These are phyloP conservation scores for Phytopythium mirpurense DNA, from an alignment of 352 stramenopile genomes.

Conservation along the genomic window DNA sequence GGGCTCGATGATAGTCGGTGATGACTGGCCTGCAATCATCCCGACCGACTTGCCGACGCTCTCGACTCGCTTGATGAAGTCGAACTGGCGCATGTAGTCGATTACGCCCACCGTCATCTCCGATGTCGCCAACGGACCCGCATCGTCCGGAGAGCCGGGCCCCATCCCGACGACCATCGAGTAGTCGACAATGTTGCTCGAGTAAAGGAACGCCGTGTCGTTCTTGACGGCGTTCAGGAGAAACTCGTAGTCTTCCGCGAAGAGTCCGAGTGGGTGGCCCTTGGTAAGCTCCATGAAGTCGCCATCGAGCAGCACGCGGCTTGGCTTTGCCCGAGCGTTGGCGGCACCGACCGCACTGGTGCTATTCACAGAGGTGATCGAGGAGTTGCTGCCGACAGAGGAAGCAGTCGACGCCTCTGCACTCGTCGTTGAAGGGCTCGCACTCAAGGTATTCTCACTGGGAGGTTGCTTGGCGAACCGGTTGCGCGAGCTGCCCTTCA, in stretches of 20 bases:
- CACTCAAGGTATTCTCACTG: conserved; percentile 13
- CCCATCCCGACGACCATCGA: conserved; percentile 95
- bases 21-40: conserved; percentile 97
- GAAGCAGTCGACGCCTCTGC: background rate
- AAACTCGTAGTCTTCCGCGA: conserved; percentile 66
- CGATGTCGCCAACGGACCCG: conserved; percentile 24
- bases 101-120: conserved; percentile 98
- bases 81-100: conserved; percentile 98
- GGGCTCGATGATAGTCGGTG: conserved; percentile 98
- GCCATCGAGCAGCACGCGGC: conserved; percentile 72
- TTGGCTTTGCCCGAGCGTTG: background rate
- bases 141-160: conserved; percentile 14
- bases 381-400: background rate
- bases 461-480: conserved; percentile 77
- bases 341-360: background rate
- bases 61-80: conserved; percentile 99
- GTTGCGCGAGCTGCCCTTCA: conserved; percentile 97
- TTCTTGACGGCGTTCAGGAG: conserved; percentile 91
- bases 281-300: conserved; percentile 83
- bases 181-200: conserved; percentile 99
- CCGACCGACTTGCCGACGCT: conserved; percentile 96
- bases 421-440: background rate
- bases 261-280: conserved; percentile 67
- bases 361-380: background rate
- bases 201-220: conserved; percentile 96